Base-by-base conservation (phyloP, 1,284 basidiomycete genomes). In the Leucoagaricus sp. region DNA sequence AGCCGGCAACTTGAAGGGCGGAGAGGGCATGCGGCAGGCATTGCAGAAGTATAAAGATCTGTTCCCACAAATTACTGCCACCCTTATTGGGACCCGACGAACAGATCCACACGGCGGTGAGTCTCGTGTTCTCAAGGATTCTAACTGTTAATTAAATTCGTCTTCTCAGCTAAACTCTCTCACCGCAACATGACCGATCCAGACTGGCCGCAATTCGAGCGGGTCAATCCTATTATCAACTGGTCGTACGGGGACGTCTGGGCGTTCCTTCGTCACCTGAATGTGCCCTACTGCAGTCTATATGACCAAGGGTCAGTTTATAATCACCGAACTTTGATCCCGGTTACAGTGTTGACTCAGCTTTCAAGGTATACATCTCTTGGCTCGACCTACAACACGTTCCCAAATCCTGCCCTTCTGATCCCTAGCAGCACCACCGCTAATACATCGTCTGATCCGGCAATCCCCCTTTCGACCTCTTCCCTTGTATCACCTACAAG, bases 151-250 rank as follows among this genome's bases (percentile, higher is more conserved):
- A 19, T 31, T 49, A 25, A 50, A 12, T 41, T 5, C 53, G 55
- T 47, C 40, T 59, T 36, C 19, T 49, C 60, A 91, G 89, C 82
- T 7, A 85, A 76, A 29, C 81, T 96, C 44, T 80, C 84, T 0
- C 82, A 85, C 61, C 81, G 86, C 47, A 89, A 89, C 61, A 87
- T 84, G 63, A 96, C 94, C 5, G 95, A 98, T 71, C 73, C 82
- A 0, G 89, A 82, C 52, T 99, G 96, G 96, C 96, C 96, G 4
- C 69, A 74, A 3, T 93, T 96, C 58, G 89, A 96, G 67, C 86
- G 96, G 19, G 86, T 99, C 26, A 96, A 99, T 69, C 96, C 97
- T 0, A 93, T 99, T 64, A 90, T 99, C 49, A 89, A 98, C 68
- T 99, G 96, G 96, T 79, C 84, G 0, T 99, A 99, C 72, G 68